Evolutionary conservation across 1,139 yeast species (phyloP).

Genomic region (Yamadazyma siamensis): DNA sequence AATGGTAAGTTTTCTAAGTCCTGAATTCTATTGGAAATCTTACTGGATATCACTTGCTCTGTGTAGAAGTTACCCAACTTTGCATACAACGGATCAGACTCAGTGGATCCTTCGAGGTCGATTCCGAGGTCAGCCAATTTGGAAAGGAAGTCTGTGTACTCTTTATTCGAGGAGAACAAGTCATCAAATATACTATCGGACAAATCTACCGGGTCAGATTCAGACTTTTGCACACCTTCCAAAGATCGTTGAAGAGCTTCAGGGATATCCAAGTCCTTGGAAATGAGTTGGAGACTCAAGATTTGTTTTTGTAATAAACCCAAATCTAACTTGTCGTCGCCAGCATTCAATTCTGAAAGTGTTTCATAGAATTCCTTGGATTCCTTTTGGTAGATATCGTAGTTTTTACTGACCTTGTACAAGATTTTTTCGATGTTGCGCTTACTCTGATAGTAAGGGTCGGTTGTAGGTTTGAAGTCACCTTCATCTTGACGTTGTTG

Average conservation of each 20-base stretch:
- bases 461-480: constrained; percentile 10
- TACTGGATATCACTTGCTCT: constrained; percentile 52
- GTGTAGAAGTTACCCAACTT: constrained; percentile 37
- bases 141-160: constrained; percentile 21
- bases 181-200: constrained; percentile 11
- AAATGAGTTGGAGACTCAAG: constrained; percentile 68
- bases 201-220: constrained; percentile 1
- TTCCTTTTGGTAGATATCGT: constrained; percentile 23
- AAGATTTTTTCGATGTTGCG: constrained; percentile 30
- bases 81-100: constrained; percentile 20
- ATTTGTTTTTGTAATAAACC: constrained; percentile 63
- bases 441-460: constrained; percentile 21
- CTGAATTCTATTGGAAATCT: constrained; percentile 64
- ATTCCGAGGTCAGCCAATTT: constrained; percentile 32
- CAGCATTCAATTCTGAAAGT: constrained; percentile 16
- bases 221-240: constrained; percentile 12
- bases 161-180: constrained; percentile 10
- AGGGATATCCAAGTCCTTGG: constrained; percentile 79
- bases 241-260: constrained; percentile 26
- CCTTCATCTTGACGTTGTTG: constrained; percentile 4
- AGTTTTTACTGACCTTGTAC: constrained; percentile 26
- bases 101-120: constrained; percentile 19
- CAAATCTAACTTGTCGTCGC: constrained; percentile 33
- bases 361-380: constrained; percentile 21
- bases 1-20: constrained; percentile 79